Conservation (phyloP, 2,329 filamentous ascomycete genomes). For the Colletotrichum sp. region DNA sequence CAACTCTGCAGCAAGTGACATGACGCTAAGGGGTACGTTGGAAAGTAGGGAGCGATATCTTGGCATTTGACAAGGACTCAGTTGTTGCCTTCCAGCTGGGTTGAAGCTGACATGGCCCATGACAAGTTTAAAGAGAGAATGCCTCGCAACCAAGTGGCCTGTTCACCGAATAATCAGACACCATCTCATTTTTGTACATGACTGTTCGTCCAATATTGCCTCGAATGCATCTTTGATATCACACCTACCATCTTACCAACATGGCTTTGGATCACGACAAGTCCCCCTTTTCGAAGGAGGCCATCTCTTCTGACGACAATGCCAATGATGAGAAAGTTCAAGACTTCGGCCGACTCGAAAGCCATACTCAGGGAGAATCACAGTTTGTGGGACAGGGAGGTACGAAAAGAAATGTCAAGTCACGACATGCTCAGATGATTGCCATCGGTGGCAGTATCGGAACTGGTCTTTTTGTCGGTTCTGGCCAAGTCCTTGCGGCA, state of each 20-base stretch:
- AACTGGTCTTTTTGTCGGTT: constrained; percentile 52
- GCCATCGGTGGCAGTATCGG: constrained; percentile 53
- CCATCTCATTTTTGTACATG: background rate
- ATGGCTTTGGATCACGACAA: background rate
- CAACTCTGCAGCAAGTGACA: background rate
- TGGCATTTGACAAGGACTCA: background rate
- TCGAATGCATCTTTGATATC: background rate
- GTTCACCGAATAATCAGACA: background rate
- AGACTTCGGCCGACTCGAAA: background rate
- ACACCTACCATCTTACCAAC: background rate
- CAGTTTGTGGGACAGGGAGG: background rate
- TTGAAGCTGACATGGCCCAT: background rate
- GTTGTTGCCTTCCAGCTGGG: background rate
- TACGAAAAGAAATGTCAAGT: constrained; percentile 33
- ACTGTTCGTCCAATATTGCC: background rate
- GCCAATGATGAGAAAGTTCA: background rate
- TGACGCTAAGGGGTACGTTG: background rate
- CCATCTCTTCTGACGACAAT: background rate
- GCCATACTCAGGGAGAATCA: background rate
- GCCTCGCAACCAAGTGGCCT: background rate
- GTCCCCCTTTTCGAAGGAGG: background rate
- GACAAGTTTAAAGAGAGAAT: background rate
- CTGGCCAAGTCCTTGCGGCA: constrained; percentile 40
- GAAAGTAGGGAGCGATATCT: background rate
- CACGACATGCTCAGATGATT: constrained; percentile 51